A percentile compares a stretch with the other conserved stretches of the same genome.
Evolutionary conservation across 2,329 filamentous ascomycete genomes (phyloP).

Genomic region (Talaromyces sp.): DNA sequence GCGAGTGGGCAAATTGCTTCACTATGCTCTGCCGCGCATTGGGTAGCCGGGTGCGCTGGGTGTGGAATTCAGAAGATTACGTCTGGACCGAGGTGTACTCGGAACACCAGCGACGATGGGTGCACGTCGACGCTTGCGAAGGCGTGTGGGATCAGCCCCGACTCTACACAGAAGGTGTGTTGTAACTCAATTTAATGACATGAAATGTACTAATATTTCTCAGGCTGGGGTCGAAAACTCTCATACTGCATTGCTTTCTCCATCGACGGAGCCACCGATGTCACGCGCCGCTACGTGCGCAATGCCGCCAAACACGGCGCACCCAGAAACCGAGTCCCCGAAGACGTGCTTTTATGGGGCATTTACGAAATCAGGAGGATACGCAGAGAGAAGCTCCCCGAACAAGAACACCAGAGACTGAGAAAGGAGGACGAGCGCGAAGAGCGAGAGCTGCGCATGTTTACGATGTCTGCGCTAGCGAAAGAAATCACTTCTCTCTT

Average conservation of each 20-base stretch:
- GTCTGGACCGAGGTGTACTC: constrained; percentile 98
- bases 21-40: constrained; percentile 95
- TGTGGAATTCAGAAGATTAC: constrained; percentile 97
- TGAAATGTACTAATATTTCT: constrained; percentile 4
- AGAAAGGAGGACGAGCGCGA: constrained; percentile 46
- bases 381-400: constrained; percentile 75
- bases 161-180: constrained; percentile 74
- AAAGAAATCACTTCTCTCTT: constrained; percentile 29
- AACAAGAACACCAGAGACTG: constrained; percentile 57
- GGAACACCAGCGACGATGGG: constrained; percentile 85
- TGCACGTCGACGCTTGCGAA: constrained; percentile 94
- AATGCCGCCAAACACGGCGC: constrained; percentile 53
- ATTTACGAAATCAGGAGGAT: constrained; percentile 85
- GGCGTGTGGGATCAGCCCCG: constrained; percentile 92
- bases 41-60: constrained; percentile 86
- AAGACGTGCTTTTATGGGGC: constrained; percentile 86
- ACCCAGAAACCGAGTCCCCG: constrained; percentile 74
- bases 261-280: constrained; percentile 70
- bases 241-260: constrained; percentile 97
- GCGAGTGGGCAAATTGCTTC: constrained; percentile 98
- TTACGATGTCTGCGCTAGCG: constrained; percentile 40
- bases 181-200: neutral
- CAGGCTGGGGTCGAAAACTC: constrained; percentile 90
- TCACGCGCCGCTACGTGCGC: constrained; percentile 60
- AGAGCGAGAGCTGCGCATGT: constrained; percentile 42